Percentiles rank a stretch among this genome's conserved stretches.
phyloP scores from a whole-genome alignment of 805 yeast genomes.

The Pichia eremophila region DNA sequence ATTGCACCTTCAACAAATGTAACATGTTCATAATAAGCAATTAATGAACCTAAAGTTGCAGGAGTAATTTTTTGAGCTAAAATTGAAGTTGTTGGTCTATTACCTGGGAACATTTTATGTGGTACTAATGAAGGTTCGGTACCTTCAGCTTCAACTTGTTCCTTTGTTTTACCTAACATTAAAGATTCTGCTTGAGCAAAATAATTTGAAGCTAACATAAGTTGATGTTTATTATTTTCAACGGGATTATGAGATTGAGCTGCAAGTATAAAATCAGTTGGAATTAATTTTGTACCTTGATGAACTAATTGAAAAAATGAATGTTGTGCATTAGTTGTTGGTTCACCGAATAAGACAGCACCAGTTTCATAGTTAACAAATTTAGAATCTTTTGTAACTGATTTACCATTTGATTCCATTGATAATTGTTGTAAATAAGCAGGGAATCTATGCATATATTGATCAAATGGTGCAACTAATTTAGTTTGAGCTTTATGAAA shows the following conservation, averaged over 20 bases:
- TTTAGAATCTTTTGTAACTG: slow-evolving; percentile 85
- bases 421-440: slow-evolving; percentile 98
- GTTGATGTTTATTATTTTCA: slow-evolving; percentile 88
- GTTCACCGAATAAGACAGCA: slow-evolving; percentile 93
- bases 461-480: slow-evolving; percentile 97
- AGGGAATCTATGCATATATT: slow-evolving; percentile 97
- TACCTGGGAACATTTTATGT: slow-evolving; percentile 94
- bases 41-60: slow-evolving; percentile 89
- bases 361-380: slow-evolving; percentile 95
- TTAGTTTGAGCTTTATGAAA: slow-evolving; percentile 98
- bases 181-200: slow-evolving; percentile 98
- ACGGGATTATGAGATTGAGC: slow-evolving; percentile 98
- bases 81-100: slow-evolving; percentile 98
- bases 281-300: slow-evolving; percentile 97
- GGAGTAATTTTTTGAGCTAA: slow-evolving; percentile 95
- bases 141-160: slow-evolving; percentile 81
- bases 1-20: slow-evolving; percentile 98
- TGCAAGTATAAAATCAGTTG: slow-evolving; percentile 93
- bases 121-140: slow-evolving; percentile 74
- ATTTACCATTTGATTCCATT: slow-evolving; percentile 98
- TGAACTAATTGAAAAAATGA: slow-evolving; percentile 99
- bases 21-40: slow-evolving; percentile 95
- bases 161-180: slow-evolving; percentile 88
- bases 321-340: slow-evolving; percentile 98
- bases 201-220: slow-evolving; percentile 97